These are phyloP conservation scores for Podaxis mareebaensis DNA, from an alignment of 768 basidiomycete genomes.

Conservation along the genomic window DNA sequence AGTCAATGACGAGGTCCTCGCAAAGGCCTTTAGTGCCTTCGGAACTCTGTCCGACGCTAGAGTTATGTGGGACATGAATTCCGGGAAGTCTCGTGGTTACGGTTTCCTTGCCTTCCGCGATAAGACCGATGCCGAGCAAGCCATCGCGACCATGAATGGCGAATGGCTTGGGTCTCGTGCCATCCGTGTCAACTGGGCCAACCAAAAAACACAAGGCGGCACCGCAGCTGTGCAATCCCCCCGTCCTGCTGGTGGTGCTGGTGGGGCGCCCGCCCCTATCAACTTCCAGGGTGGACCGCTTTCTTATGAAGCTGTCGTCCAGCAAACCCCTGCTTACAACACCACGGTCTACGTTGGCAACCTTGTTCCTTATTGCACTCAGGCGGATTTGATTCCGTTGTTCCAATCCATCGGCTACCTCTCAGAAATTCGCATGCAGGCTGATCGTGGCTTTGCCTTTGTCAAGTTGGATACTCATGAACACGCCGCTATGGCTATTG, in stretches of 20 bases:
- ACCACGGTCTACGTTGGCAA: constrained; percentile 98
- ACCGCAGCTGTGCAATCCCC: constrained; percentile 39
- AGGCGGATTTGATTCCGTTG: constrained; percentile 95
- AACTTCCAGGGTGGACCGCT: constrained; percentile 89
- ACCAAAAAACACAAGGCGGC: constrained; percentile 92
- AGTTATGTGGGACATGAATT: constrained; percentile 99
- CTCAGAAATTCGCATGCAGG: constrained; percentile 98
- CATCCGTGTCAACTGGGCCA: constrained; percentile 99
- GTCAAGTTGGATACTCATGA: constrained; percentile 99
- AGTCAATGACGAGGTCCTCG: constrained; percentile 96
- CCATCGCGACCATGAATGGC: constrained; percentile 99
- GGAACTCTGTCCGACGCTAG: constrained; percentile 96
- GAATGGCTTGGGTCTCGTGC: constrained; percentile 99
- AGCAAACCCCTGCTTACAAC: constrained; percentile 93
- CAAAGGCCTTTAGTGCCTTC: constrained; percentile 96
- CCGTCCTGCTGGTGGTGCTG: constrained; percentile 38
- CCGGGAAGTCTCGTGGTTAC: constrained; percentile 96
- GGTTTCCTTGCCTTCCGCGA: constrained; percentile 99
- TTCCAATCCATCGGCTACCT: constrained; percentile 99
- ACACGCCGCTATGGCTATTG: constrained; percentile 97
- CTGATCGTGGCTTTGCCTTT: constrained; percentile 98
- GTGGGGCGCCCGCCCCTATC: constrained; percentile 82
- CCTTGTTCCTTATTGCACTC: constrained; percentile 95
- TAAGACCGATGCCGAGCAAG: constrained; percentile 98
- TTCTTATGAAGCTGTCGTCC: constrained; percentile 90